Evolutionary conservation across 1,139 yeast genomes (phyloP), one percentile per base, ranked within the genome.

Genomic region (Pichia sp.): DNA sequence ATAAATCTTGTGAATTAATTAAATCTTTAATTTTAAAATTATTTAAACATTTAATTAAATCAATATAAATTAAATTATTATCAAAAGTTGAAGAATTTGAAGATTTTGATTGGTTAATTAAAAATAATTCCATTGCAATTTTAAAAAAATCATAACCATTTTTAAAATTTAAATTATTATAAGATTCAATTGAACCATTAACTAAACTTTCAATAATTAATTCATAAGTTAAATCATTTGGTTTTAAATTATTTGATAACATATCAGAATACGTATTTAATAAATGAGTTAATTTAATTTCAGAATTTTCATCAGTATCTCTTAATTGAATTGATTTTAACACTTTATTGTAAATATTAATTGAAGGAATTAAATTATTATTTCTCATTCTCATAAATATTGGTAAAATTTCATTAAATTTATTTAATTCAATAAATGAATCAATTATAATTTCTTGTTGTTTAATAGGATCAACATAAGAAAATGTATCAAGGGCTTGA

Each of bases 251-350:
- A 48, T 69, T 68, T 28, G 69, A 56, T 26, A 83, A 67, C 55
- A 82, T 64, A 56, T 82, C 89, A 45, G 82, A 85, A 59, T 83
- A 83, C 34, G 82, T 78, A 16, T 80, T 80, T 51, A 83, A 65
- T 49, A 83, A 60, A 44, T 72, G 76, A 4, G 86, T 82, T 55
- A 82, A 67, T 55, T 67, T 69, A 39, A 69, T 70, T 51, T 73
- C 76, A 6, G 67, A 51, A 26, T 72, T 60, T 51, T 69, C 71
- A 38, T 64, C 64, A 45, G 70, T 69, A 38, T 40, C 26, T 45
- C 67, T 55, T n/a, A 50, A 29, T 22, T 57, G 49, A 20, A 63
- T 60, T 3, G 66, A 58, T 23, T 48, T 46, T 20, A 63, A 42
- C 10, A 62, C 58, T 39, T 57, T 53, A 41, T 60, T 60, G 49